Conservation (phyloP, 257 asterid genomes). For the Solanum verrucosum region DNA sequence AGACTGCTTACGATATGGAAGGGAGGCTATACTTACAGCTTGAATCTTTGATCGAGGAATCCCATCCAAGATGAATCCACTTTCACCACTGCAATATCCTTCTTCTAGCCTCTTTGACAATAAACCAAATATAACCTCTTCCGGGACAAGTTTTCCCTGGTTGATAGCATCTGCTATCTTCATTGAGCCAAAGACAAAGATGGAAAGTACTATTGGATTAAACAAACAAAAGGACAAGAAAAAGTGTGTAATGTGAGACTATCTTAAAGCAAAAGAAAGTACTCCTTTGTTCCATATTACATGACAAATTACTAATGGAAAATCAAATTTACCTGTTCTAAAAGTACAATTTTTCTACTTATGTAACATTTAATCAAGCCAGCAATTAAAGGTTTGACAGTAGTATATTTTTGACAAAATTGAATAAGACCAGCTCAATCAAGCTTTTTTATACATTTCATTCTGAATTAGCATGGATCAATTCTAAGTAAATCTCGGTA, state of each 20-base stretch:
- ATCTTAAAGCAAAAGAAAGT: not conserved
- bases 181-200: not conserved
- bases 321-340: not conserved
- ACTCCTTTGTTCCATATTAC: not conserved
- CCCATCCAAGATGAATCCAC: conserved; percentile 90
- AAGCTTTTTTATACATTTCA: not conserved
- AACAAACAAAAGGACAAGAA: not conserved
- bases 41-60: conserved; percentile 73
- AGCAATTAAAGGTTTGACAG: not conserved
- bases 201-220: not conserved
- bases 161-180: conserved; percentile 76
- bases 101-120: conserved; percentile 82
- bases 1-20: not conserved
- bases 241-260: not conserved
- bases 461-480: not conserved
- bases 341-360: not conserved
- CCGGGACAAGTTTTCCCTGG: conserved; percentile 72
- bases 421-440: not conserved
- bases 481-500: not conserved
- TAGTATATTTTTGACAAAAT: not conserved
- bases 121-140: conserved; percentile 71
- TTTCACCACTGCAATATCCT: conserved; percentile 79
- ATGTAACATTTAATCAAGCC: not conserved
- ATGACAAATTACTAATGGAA: conserved; percentile 13
- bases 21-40: conserved; percentile 49